phyloP scores from a whole-genome alignment of 495 filamentous ascomycete genomes.

The Hypoxylon perforatum region DNA sequence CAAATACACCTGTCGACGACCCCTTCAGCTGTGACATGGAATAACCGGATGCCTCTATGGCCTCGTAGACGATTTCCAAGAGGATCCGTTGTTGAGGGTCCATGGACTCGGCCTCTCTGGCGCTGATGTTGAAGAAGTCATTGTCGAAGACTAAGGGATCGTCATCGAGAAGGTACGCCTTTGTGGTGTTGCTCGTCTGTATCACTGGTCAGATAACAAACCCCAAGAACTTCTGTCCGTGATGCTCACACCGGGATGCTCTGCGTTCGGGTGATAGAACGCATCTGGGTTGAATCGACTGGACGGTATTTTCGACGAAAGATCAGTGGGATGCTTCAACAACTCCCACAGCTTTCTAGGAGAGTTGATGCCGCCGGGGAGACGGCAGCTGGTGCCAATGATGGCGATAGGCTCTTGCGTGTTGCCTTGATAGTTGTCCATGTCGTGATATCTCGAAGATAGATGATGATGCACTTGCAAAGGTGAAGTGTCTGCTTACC shows the following conservation, averaged over 20 bases:
- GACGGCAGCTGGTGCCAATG: not conserved
- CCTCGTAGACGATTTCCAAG: constrained; percentile 64
- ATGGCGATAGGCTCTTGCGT: too few species aligned
- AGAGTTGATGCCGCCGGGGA: not conserved
- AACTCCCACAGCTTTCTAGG: not conserved
- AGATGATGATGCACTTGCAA: too few species aligned
- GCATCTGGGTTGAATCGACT: not conserved
- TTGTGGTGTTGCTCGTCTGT: not conserved
- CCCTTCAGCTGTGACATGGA: constrained; percentile 31
- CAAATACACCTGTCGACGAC: constrained; percentile 51
- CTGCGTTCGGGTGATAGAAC: not conserved
- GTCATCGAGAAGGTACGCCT: constrained; percentile 55
- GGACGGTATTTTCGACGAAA: not conserved
- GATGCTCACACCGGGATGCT: not conserved
- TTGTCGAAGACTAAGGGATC: constrained; percentile 65
- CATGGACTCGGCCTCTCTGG: constrained; percentile 63
- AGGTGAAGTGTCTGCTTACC: too few species aligned
- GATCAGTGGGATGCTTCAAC: not conserved
- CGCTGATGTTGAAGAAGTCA: constrained; percentile 64
- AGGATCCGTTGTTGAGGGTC: constrained; percentile 64
- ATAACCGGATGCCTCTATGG: constrained; percentile 62
- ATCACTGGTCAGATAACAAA: not conserved
- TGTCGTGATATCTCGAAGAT: too few species aligned
- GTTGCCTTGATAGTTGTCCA: too few species aligned
- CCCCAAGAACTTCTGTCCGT: not conserved